phyloP scores from a whole-genome alignment of 2,329 filamentous ascomycete species.

The Aspergillus caelatus region DNA sequence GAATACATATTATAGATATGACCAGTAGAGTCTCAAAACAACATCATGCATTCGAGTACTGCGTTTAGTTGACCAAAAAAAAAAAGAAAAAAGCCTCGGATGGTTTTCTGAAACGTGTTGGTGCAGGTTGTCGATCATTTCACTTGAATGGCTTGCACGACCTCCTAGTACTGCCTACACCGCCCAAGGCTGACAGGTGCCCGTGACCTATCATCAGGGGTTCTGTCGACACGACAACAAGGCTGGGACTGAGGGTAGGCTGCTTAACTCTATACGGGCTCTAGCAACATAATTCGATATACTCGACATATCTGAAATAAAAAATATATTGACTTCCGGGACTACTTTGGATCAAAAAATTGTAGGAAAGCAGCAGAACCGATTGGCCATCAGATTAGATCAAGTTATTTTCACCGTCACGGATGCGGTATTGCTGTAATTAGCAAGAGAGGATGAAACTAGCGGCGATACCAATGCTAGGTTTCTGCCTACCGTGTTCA shows the following conservation, averaged over 20 bases:
- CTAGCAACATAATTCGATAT: neutral
- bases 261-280: neutral
- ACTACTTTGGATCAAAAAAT: neutral
- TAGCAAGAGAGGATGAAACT: constrained; percentile 21
- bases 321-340: neutral
- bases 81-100: neutral
- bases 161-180: neutral
- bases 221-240: neutral
- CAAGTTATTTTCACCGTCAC: constrained; percentile 60
- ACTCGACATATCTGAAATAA: neutral
- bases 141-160: neutral
- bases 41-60: neutral
- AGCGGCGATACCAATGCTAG: constrained; percentile 22
- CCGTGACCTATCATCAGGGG: constrained; percentile 1
- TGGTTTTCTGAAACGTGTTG: constrained; percentile 2
- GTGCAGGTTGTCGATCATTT: constrained; percentile 3
- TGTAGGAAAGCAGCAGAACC: neutral
- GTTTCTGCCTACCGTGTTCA: constrained; percentile 22
- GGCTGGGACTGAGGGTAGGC: neutral
- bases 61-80: neutral
- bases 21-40: neutral
- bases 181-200: neutral
- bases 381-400: constrained; percentile 60
- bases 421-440: constrained; percentile 27
- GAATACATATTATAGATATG: neutral